Conservation (phyloP, 106 monocot species). For the Ottelia alismoides region DNA sequence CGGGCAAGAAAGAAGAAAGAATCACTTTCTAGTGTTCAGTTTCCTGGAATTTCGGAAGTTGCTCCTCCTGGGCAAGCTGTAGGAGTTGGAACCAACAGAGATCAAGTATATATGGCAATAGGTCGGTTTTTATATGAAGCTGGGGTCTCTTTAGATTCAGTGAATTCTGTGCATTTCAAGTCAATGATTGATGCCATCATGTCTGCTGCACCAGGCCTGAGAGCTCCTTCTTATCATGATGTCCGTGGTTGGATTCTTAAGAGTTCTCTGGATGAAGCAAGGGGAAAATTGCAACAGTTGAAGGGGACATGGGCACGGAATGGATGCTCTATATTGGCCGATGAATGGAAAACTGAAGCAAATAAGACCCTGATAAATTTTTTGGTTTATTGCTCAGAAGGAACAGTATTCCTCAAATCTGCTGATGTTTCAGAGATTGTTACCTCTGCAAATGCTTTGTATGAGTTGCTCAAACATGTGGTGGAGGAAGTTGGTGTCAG, state of each 20-base stretch:
- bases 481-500: constrained; percentile 76
- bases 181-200: constrained; percentile 75
- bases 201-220: constrained; percentile 41
- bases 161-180: constrained; percentile 65
- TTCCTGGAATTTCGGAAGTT: not conserved
- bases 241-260: constrained; percentile 55
- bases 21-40: constrained; percentile 2
- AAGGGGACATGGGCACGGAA: constrained; percentile 59
- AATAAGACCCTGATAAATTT: constrained; percentile 72
- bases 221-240: constrained; percentile 53
- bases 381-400: constrained; percentile 77
- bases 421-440: constrained; percentile 67
- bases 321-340: constrained; percentile 80
- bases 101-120: constrained; percentile 56
- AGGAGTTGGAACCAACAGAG: constrained; percentile 18
- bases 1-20: constrained; percentile 28
- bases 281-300: constrained; percentile 26
- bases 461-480: constrained; percentile 57
- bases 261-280: constrained; percentile 48
- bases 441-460: constrained; percentile 56
- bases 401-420: constrained; percentile 65
- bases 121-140: constrained; percentile 66
- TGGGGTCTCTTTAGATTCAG: constrained; percentile 61
- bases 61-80: not conserved
- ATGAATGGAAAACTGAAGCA: constrained; percentile 53